Evolutionary conservation across 2,329 filamentous ascomycete species (phyloP).

Genomic region (Fusarium camptoceras): DNA sequence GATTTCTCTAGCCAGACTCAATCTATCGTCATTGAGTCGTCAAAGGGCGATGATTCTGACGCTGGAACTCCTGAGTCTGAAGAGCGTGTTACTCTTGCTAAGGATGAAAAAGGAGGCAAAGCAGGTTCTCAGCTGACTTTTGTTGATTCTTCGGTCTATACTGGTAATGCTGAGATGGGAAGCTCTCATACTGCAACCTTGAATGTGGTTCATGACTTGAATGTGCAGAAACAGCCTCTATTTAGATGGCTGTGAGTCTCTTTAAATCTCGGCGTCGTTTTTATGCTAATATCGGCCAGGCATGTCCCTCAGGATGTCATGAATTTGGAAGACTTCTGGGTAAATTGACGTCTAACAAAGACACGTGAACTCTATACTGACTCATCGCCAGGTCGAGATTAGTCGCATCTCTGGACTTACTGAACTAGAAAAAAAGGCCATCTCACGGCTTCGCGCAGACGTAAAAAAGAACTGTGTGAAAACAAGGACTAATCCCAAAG

Average conservation of each 20-base stretch:
- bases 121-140: conserved; percentile 36
- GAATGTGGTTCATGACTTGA: conserved; percentile 52
- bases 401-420: conserved; percentile 51
- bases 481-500: conserved; percentile 53
- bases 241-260: conserved; percentile 57
- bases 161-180: conserved; percentile 53
- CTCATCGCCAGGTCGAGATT: conserved; percentile 49
- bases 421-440: conserved; percentile 50
- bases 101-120: conserved; percentile 18
- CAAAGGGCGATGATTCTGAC: conserved; percentile 48
- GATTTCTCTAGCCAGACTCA: conserved; percentile 39
- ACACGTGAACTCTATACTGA: neutral
- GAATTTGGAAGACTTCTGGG: conserved; percentile 58
- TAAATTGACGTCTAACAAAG: conserved; percentile 26
- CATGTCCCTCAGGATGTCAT: conserved; percentile 56
- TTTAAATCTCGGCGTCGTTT: too few relatives aligned
- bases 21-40: conserved; percentile 37
- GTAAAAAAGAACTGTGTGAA: conserved; percentile 55
- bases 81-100: conserved; percentile 26
- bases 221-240: conserved; percentile 49
- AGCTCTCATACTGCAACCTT: conserved; percentile 53
- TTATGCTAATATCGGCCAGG: conserved; percentile 43
- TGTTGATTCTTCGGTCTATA: conserved; percentile 54
- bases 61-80: conserved; percentile 46
- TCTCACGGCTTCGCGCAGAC: conserved; percentile 53